Evolutionary conservation across 2,329 filamentous ascomycete genomes (phyloP).

Genomic region (Cryphonectria radicalis): DNA sequence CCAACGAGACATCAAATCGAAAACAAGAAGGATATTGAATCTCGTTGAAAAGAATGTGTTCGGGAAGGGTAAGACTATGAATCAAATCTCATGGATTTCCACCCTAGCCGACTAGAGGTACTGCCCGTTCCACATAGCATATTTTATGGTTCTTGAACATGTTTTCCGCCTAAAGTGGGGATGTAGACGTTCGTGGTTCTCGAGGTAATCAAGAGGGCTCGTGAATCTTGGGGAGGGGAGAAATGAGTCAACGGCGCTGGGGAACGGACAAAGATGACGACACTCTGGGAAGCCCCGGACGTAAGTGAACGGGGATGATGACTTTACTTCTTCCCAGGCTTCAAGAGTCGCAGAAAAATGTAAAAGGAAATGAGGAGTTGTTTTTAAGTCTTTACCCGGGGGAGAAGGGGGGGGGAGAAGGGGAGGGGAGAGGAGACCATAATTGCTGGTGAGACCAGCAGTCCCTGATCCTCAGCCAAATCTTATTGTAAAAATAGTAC

Average conservation of each 20-base stretch:
- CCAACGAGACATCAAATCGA: slow-evolving; percentile 14
- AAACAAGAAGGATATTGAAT: not conserved
- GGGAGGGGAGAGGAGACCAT: not conserved
- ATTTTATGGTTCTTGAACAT: not conserved
- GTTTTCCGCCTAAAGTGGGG: not conserved
- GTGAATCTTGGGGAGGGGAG: not conserved
- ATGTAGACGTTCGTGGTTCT: not conserved
- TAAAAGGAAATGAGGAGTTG: not conserved
- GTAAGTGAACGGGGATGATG: not conserved
- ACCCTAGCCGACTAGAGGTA: not conserved
- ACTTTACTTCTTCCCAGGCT: not conserved
- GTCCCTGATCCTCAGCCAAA: not conserved
- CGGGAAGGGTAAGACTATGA: not conserved
- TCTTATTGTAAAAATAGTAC: not conserved
- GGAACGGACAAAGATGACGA: not conserved
- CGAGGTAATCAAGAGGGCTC: not conserved
- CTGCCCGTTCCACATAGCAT: not conserved
- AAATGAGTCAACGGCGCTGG: not conserved
- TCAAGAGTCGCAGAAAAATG: not conserved
- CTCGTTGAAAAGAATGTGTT: not conserved
- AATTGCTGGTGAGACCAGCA: not conserved
- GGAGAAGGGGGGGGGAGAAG: not conserved
- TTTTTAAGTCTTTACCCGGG: not conserved
- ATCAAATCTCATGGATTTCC: not conserved
- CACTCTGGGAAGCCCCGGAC: not conserved